Evolutionary conservation across 768 basidiomycete species (phyloP), one percentile per base, ranked within the genome.

Genomic region (Suillus subaureus): DNA sequence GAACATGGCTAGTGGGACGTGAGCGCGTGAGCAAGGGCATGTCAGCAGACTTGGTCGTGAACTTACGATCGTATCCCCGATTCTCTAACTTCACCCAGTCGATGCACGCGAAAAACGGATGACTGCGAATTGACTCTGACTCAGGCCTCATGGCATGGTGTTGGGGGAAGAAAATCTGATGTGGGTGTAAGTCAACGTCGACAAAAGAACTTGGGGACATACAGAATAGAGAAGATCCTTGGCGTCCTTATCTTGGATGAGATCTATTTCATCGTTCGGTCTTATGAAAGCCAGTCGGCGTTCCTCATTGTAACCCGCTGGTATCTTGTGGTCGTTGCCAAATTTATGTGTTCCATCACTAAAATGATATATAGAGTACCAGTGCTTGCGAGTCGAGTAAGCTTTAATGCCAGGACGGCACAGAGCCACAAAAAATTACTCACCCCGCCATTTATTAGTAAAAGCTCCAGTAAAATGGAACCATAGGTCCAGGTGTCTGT

Each of bases 401-500:
- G 40, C 26, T 49, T 37, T 13, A 18, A 52, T 21, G 16, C 18
- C 49, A 13, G 18, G 15, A 42, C 18, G 23, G n/a, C 15, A 6
- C 21, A 13, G 26, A n/a, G n/a, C 13, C 13, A 31, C 12, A 26
- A 49, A 9, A 8, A 16, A 31, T 39, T 16, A 62, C 62, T 67
- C 51, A 68, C 68, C 18, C 43, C 31, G n/a, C 66, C 68, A 13
- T 54, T 26, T n/a, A 40, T 56, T 40, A 66, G 51, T 16, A 63
- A 66, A 35, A 68, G 65, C 26, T 66, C 65, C 26, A 66, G 51
- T 6, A 68, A n/a, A n/a, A 66, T 63, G 21, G 63, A n/a, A 12
- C 81, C 82, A 47, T 81, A 72, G 8, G 76, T 77, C 78, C 80
- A 82, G 37, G 78, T 77, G 65, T 82, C 81, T 5, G 79, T 80